Base-by-base conservation (phyloP, 2,329 filamentous ascomycete genomes). In the Ramularia endophylla region DNA sequence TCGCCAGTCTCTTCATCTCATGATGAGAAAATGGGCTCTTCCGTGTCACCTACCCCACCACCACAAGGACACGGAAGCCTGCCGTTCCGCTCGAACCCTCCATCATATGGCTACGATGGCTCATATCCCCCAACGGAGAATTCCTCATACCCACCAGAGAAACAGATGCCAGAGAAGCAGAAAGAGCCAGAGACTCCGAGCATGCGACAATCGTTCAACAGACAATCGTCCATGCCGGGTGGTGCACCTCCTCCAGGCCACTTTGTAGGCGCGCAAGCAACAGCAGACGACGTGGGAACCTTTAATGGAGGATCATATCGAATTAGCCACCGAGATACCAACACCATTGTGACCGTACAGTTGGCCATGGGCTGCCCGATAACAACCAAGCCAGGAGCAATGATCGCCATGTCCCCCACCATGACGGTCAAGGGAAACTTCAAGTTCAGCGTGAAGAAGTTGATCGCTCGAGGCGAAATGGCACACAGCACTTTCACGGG, bases 231-330 rank as follows among this genome's bases (percentile, higher is more conserved):
- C 32, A 59, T 64, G 51, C 56, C 60, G 5, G 47, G 61, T 47
- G 64, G 65, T n/a, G 64, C 66, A 25, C 67, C 73, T 2, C 45
- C 68, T 3, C 60, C 63, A 27, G 68, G 67, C 3, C 75, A 83
- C 43, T 88, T 90, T 50, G 62, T 72, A 5, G 85, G 85, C 20
- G 79, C 76, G 0, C 65, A 66, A 22, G 69, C 82, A 1, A 74
- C 76, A 1, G 20, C 56, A 8, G 92, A 97, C 63, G 89, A 95
- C 54, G 79, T 94, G 2, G 92, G 92, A n/a, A 92, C 85, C 0
- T 98, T 97, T 71, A 97, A 97, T 61, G 92, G 92, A 12, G 92
- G 92, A 9, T 90, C 85, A 59, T 98, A 90, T 62, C 77, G 92
- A 31, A 88, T 97, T 60, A 92, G 86, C 57, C 92, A 98, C 60